Evolutionary conservation across 176 grass and related monocot genomes (phyloP), one percentile per base, ranked within the genome.

Genomic region (Triticum timopheevii): DNA sequence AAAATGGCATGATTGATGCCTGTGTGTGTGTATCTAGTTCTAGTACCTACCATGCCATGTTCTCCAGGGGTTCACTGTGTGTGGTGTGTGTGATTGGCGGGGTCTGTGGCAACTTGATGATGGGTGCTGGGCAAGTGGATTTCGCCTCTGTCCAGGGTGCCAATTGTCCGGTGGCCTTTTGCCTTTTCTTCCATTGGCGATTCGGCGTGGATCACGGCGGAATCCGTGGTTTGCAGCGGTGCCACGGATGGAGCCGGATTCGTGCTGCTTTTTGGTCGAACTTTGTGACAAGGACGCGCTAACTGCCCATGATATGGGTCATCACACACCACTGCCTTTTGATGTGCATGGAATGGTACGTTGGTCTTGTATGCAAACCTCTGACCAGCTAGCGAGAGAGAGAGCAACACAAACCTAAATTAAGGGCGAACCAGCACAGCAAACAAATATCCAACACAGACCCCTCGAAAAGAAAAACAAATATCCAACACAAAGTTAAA

Each of bases 21-120:
- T 42, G 0, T 42, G 39, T 40, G 38, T 40, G 39, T 40, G 39
- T 40, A 40, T 10, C 39, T 40, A 36, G 35, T 36, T 4, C 33
- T 34, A 39, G 8, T 39, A 44, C 42, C 42, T 44, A 44, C 42
- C 42, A 44, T 44, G 42, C 42, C 42, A 44, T 12, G 42, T 44
- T 44, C 42, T 44, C 17, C 44, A 76, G 23, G 42, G 44, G 73
- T 28, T 30, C 54, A 25, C 19, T 42, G 47, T 83, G 36, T 38
- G 36, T 7, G 36, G 39, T 65, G 35, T 83, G 39, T 65, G 35
- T 83, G 73, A 90, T 71, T 59, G 65, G 40, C 42, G 64, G 59
- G 82, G 23, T 24, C 50, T 90, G 35, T 50, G 47, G 22, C 42
- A 47, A 11, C 66, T 84, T 91, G 85, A 69, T 91, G 85, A 69